phyloP scores from a whole-genome alignment of 148 eudicot species.

The Oxyria digyna region DNA sequence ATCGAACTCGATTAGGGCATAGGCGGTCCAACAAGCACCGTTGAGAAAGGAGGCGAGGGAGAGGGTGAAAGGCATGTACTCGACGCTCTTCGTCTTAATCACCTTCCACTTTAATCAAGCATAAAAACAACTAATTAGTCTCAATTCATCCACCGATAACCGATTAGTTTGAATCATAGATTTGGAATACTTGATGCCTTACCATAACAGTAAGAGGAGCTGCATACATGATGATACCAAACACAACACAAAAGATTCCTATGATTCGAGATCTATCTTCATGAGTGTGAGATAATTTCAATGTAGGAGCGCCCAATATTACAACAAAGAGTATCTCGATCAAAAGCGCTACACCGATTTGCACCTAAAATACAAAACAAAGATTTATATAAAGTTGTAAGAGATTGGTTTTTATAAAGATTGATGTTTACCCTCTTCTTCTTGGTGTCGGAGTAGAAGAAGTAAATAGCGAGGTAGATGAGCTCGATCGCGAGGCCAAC shows the following conservation, averaged over 20 bases:
- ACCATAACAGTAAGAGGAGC: constrained; percentile 69
- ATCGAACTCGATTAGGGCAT: constrained; percentile 41
- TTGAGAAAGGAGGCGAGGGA: constrained; percentile 33
- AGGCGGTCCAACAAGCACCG: constrained; percentile 52
- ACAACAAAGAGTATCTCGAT: constrained; percentile 22
- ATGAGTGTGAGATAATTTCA: constrained; percentile 21
- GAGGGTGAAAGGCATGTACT: constrained; percentile 52
- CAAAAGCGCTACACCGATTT: constrained; percentile 16
- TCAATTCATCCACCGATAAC: no score
- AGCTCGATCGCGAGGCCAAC: constrained; percentile 33
- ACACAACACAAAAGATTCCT: constrained; percentile 39
- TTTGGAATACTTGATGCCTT: background rate
- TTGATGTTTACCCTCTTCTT: constrained; percentile 22
- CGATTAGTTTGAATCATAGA: no score
- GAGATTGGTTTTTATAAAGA: no score
- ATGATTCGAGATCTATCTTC: constrained; percentile 29
- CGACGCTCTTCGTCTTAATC: constrained; percentile 33
- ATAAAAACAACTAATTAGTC: no score
- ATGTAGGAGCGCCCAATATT: constrained; percentile 15
- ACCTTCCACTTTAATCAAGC: background rate
- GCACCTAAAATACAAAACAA: constrained; percentile 9
- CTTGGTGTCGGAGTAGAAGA: constrained; percentile 28
- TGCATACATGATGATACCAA: constrained; percentile 39
- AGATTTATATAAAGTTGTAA: no score
- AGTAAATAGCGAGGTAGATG: constrained; percentile 26